Percentiles rank a stretch among this genome's conserved stretches.
phyloP scores from a whole-genome alignment of 768 basidiomycete species.

The Galerina sulciceps region DNA sequence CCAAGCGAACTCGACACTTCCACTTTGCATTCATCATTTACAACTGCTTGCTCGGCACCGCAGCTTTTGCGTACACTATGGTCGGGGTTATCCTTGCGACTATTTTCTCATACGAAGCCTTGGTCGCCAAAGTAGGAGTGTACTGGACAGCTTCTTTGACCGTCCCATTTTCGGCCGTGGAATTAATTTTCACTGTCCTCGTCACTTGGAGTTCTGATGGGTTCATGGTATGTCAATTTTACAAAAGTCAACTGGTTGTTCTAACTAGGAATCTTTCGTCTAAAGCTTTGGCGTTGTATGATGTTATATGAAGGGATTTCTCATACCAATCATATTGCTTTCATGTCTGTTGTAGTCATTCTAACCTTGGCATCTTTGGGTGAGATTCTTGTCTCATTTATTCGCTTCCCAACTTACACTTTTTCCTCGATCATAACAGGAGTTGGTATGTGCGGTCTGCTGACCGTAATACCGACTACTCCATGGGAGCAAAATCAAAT shows the following conservation, averaged over 20 bases:
- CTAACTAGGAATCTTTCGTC: neutral
- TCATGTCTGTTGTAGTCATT: neutral
- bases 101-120: neutral
- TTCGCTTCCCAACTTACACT: neutral
- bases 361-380: conserved; percentile 4
- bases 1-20: neutral
- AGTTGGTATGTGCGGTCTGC: neutral
- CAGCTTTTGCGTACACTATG: neutral
- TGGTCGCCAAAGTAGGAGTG: neutral
- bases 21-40: neutral
- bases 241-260: neutral
- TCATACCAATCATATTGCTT: neutral
- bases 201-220: conserved; percentile 11
- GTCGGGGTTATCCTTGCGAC: neutral
- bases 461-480: neutral
- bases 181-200: conserved; percentile 2
- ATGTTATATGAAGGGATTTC: conserved; percentile 8
- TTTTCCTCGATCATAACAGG: neutral
- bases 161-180: neutral
- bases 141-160: neutral
- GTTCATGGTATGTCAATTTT: conserved; percentile 5
- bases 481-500: conserved; percentile 10
- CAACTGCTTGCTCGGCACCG: conserved; percentile 1
- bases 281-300: conserved; percentile 14
- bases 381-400: neutral